These are phyloP conservation scores for Pichia membranifaciens DNA, from an alignment of 805 yeast genomes.

Conservation along the genomic window DNA sequence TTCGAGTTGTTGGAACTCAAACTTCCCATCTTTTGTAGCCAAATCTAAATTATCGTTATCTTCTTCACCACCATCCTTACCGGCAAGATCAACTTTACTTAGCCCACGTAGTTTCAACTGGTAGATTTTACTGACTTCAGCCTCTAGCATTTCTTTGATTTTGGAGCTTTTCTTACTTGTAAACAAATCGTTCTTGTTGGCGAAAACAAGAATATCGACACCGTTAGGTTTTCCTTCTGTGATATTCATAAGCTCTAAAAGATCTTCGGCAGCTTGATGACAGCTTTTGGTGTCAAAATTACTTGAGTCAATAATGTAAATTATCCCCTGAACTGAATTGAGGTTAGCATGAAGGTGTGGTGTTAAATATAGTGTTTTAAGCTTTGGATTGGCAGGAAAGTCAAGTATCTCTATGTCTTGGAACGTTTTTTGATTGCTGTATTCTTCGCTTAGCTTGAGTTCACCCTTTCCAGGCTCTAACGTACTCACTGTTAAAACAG, in stretches of 20 bases:
- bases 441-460: conserved; percentile 30
- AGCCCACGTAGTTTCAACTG: conserved; percentile 40
- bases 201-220: conserved; percentile 67
- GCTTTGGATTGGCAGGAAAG: conserved; percentile 83
- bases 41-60: conserved; percentile 36
- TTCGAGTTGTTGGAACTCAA: conserved; percentile 64
- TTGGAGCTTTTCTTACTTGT: conserved; percentile 68
- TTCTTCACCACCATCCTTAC: conserved; percentile 20
- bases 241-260: conserved; percentile 51
- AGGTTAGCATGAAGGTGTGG: conserved; percentile 40
- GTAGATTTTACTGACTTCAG: conserved; percentile 55
- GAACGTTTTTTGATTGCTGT: conserved; percentile 24
- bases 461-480: conserved; percentile 40
- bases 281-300: conserved; percentile 46
- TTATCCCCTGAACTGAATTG: conserved; percentile 53
- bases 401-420: conserved; percentile 56
- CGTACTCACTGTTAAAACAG: conserved; percentile 41
- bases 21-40: conserved; percentile 38
- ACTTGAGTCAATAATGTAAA: conserved; percentile 72
- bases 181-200: conserved; percentile 83
- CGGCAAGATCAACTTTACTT: conserved; percentile 38
- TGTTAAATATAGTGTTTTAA: conserved; percentile 49
- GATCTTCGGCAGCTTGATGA: conserved; percentile 48
- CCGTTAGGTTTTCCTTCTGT: conserved; percentile 66
- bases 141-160: conserved; percentile 53